Evolutionary conservation across 495 filamentous ascomycete species (phyloP).

Genomic region (Xylaria sp.): DNA sequence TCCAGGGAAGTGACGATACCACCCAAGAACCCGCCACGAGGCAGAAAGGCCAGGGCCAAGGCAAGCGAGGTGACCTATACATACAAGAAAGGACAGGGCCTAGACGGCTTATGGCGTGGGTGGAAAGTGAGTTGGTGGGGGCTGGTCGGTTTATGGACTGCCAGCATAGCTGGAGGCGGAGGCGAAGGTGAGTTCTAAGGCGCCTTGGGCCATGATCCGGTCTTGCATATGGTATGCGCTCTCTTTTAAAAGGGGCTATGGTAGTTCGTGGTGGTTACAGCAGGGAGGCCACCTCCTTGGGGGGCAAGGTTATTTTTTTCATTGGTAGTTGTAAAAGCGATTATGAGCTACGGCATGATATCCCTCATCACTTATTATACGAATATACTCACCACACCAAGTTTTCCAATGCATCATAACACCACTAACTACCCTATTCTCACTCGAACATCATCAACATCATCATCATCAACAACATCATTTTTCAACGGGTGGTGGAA

Average conservation of each 20-base stretch:
- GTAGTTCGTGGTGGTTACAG: neutral
- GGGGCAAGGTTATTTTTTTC: constrained; percentile 15
- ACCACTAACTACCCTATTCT: neutral
- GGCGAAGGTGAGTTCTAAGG: constrained; percentile 57
- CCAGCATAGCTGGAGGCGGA: constrained; percentile 50
- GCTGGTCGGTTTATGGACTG: constrained; percentile 80
- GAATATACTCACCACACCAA: constrained; percentile 11
- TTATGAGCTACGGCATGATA: constrained; percentile 46
- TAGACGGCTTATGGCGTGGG: constrained; percentile 86
- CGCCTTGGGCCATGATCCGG: neutral
- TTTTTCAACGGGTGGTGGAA: neutral
- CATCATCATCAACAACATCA: too few relatives aligned
- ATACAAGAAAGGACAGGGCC: constrained; percentile 76
- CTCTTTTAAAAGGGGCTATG: neutral
- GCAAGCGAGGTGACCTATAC: constrained; percentile 54
- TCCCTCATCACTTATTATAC: constrained; percentile 33
- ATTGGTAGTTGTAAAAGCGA: constrained; percentile 19
- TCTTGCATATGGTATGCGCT: neutral
- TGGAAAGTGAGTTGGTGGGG: constrained; percentile 98
- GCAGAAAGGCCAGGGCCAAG: constrained; percentile 45
- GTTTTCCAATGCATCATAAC: neutral
- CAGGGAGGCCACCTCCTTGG: neutral
- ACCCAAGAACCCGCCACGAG: constrained; percentile 34
- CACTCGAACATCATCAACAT: neutral
- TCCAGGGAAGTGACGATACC: constrained; percentile 49